Conservation (phyloP, 352 stramenopile species). For the Poterioochromonas sp. region DNA sequence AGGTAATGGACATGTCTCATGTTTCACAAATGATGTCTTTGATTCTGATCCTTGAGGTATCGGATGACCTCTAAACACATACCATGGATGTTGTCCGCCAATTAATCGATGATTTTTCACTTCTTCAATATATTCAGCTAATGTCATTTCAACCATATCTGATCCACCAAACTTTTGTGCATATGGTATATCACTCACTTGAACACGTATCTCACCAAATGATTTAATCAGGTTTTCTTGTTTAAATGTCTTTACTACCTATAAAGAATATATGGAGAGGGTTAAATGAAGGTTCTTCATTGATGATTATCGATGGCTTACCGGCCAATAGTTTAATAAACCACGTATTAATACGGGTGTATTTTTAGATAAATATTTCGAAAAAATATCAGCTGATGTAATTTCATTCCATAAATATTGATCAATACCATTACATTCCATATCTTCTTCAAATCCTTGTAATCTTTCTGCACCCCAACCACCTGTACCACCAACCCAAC, state of each 20-base stretch:
- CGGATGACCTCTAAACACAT: constrained; percentile 17
- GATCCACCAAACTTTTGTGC: constrained; percentile 18
- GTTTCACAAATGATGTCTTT: background rate
- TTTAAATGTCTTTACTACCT: background rate
- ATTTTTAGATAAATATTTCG: background rate
- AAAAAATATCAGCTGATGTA: constrained; percentile 11
- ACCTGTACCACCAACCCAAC: background rate
- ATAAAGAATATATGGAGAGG: background rate
- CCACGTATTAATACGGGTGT: constrained; percentile 10
- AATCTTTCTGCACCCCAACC: background rate
- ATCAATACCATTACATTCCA: constrained; percentile 12
- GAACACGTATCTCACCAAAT: background rate
- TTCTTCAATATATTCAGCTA: constrained; percentile 9
- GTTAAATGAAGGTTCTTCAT: background rate
- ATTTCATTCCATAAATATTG: constrained; percentile 23
- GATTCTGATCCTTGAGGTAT: background rate
- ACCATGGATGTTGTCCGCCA: constrained; percentile 17
- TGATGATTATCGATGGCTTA: background rate
- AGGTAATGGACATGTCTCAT: background rate
- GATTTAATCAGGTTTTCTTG: background rate
- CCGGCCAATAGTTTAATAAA: constrained; percentile 14
- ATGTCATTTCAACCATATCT: background rate
- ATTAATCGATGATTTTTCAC: background rate
- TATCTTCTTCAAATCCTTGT: constrained; percentile 17
- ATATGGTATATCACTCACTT: constrained; percentile 32